Percentiles rank a stretch among this genome's conserved stretches.
Evolutionary conservation across 495 filamentous ascomycete genomes (phyloP).

Genomic region (Trichoderma asperelloides): DNA sequence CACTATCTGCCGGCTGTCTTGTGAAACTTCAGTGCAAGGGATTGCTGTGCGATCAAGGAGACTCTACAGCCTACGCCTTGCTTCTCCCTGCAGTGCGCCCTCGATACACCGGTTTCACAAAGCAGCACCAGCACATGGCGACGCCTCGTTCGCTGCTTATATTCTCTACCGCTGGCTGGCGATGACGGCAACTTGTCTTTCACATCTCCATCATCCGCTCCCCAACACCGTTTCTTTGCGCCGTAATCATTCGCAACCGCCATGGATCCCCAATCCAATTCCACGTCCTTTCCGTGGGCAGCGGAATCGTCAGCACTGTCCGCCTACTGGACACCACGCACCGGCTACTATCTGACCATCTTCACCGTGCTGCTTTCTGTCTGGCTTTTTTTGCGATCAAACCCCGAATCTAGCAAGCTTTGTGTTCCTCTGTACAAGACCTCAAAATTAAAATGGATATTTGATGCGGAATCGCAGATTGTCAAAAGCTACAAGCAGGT

Average conservation of each 20-base stretch:
- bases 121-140: too few relatives aligned
- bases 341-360: conserved; percentile 23
- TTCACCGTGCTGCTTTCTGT: conserved; percentile 17
- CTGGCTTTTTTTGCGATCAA: conserved; percentile 13
- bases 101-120: not conserved
- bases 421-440: conserved; percentile 25
- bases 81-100: not conserved
- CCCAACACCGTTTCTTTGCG: too few relatives aligned
- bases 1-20: not conserved
- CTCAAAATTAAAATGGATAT: conserved; percentile 28
- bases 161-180: not conserved
- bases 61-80: not conserved
- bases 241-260: not conserved
- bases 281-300: not conserved
- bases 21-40: not conserved
- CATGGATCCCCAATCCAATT: not conserved
- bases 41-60: not conserved
- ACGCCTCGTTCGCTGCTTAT: not conserved
- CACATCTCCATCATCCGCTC: not conserved
- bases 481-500: conserved; percentile 29
- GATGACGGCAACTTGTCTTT: not conserved
- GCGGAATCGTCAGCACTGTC: not conserved
- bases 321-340: conserved; percentile 15
- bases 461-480: conserved; percentile 24
- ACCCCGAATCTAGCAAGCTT: conserved; percentile 17